phyloP scores from a whole-genome alignment of 225 moss, liverwort and hornwort species.

The Bryoerythrophyllum caledonicum region DNA sequence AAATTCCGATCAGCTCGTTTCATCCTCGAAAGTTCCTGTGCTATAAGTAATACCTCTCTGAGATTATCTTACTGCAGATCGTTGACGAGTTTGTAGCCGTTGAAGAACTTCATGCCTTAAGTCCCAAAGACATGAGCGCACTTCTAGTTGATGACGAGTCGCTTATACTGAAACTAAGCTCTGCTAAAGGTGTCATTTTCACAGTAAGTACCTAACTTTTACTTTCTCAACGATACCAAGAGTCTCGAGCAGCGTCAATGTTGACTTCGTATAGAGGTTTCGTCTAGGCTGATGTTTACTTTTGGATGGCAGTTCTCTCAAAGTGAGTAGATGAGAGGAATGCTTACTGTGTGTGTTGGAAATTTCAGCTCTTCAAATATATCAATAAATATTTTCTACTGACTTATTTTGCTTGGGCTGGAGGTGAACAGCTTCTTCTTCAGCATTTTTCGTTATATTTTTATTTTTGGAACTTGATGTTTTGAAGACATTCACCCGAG shows the following conservation, averaged over 20 bases:
- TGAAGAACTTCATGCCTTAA: constrained; percentile 93
- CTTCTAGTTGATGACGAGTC: constrained; percentile 72
- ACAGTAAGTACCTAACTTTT: constrained; percentile 52
- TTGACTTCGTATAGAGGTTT: neutral
- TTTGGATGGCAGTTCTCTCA: neutral
- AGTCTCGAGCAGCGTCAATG: neutral
- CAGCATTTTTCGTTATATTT: neutral
- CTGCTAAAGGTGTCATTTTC: constrained; percentile 75
- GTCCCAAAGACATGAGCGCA: constrained; percentile 86
- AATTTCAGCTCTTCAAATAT: constrained; percentile 15
- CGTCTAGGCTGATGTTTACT: neutral
- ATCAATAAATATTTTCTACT: neutral
- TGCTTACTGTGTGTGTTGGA: neutral
- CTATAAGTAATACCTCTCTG: constrained; percentile 19
- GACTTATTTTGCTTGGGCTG: neutral
- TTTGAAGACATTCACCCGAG: constrained; percentile 6
- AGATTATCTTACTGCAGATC: constrained; percentile 34
- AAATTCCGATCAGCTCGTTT: constrained; percentile 6
- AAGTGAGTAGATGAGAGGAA: neutral
- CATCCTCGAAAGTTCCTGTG: constrained; percentile 10
- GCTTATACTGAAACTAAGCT: constrained; percentile 71
- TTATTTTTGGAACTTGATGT: neutral
- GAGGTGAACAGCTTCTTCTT: constrained; percentile 16
- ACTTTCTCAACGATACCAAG: neutral
- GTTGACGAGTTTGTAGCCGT: constrained; percentile 91